These are phyloP conservation scores for Fusarium buharicum DNA, from an alignment of 2,329 filamentous ascomycete species.

Conservation along the genomic window DNA sequence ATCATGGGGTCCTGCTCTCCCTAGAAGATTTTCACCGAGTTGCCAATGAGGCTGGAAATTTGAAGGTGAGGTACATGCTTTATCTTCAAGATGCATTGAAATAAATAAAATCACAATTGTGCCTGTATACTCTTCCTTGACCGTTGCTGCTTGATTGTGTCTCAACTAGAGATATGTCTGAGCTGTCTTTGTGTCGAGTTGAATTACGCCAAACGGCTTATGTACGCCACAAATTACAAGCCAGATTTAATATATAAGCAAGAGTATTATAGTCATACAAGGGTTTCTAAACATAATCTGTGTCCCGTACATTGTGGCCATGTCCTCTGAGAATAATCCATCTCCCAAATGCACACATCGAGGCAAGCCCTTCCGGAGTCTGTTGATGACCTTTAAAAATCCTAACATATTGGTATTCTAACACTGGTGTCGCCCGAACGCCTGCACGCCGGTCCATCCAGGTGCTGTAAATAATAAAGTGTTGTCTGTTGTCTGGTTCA, in stretches of 20 bases:
- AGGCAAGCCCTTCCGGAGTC: conserved; percentile 16
- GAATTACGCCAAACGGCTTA: background rate
- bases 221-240: conserved; percentile 1
- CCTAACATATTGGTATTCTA: conserved; percentile 43
- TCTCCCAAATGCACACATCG: conserved; percentile 16
- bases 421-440: conserved; percentile 32
- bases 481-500: background rate
- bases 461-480: conserved; percentile 23
- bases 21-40: conserved; percentile 83
- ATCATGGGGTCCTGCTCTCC: conserved; percentile 69
- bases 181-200: too few species aligned
- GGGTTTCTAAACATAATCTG: conserved; percentile 29
- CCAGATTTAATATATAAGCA: conserved; percentile 26
- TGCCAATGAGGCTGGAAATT: conserved; percentile 77
- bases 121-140: too few species aligned
- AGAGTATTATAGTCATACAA: conserved; percentile 32
- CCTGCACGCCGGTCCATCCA: conserved; percentile 10
- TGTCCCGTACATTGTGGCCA: conserved; percentile 18
- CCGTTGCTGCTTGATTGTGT: too few species aligned
- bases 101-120: too few species aligned
- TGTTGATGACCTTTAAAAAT: conserved; percentile 39
- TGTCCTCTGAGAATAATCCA: conserved; percentile 17
- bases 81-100: background rate
- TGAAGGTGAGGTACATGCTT: conserved; percentile 83
- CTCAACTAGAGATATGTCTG: too few species aligned